Base-by-base conservation (phyloP, 2,329 filamentous ascomycete genomes). In the Leptographium galeiforme region DNA sequence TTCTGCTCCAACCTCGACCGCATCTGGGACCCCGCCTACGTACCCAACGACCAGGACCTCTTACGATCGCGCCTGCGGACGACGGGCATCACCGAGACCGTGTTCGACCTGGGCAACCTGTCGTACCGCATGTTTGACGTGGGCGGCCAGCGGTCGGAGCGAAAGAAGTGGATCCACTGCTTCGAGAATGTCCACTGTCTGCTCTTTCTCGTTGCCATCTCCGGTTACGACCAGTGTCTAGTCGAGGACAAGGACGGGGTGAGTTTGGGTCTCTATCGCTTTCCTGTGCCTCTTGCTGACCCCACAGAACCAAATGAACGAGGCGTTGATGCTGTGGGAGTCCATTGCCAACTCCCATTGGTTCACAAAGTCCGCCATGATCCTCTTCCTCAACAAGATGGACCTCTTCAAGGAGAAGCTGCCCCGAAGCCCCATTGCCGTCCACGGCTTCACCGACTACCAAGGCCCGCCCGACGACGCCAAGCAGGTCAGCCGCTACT, bases 91-190 rank as follows among this genome's bases (percentile, higher is more conserved):
- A 96, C 88, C 50, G 91, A 97, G 69, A 95, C 90, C 2, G 79
- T 91, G 57, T 97, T 97, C 68, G 89, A 95, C 67, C 78, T 95
- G 14, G 89, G 89, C 57, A 85, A 91, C 63, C 78, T 96, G 62
- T 95, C 89, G 58, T 96, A 96, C 71, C 85, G 89, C 63, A 96
- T 97, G 89, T 95, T 95, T 68, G 89, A 95, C 63, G 89, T 95
- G 48, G 89, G 89, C 66, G 89, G 89, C 55, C 89, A 95, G 67
- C 78, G 89, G 62, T 95, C 89, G 33, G 89, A 95, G 70, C 85
- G 89, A 57, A 95, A 95, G 78, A 95, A 95, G 74, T 95, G 89
- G 89, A 95, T 95, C 58, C 89, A 95, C 67, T 93, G 89, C 65
- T 95, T 95, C 66, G 89, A 95, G 67, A 93, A 93, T 59, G 89